Evolutionary conservation across 2,329 filamentous ascomycete species (phyloP).

Genomic region (Calonectria pauciramosa): DNA sequence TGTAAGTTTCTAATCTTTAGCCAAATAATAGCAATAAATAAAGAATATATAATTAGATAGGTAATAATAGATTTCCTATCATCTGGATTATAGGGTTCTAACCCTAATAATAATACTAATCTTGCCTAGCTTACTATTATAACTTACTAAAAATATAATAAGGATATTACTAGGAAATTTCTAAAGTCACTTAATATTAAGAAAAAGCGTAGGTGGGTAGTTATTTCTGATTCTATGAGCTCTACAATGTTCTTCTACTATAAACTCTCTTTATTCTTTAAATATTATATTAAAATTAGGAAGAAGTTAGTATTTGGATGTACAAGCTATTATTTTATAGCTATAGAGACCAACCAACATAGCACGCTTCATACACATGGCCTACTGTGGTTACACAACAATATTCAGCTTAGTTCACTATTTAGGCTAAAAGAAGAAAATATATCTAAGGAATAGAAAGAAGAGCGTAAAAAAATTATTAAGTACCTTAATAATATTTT

Average conservation of each 20-base stretch:
- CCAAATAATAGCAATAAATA: too few relatives aligned
- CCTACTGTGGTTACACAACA: slow-evolving; percentile 8
- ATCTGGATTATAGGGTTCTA: too few relatives aligned
- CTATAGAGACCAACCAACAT: not conserved
- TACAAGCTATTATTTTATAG: not conserved
- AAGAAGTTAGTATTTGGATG: not conserved
- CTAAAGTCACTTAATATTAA: slow-evolving; percentile 3
- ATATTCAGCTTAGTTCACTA: not conserved
- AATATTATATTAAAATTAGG: not conserved
- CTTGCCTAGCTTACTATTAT: not conserved
- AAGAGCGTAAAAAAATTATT: not conserved
- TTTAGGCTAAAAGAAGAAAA: not conserved
- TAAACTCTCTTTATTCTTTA: not conserved
- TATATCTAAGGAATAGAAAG: not conserved
- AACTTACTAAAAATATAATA: slow-evolving; percentile 4
- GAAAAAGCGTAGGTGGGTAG: not conserved
- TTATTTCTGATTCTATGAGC: slow-evolving; percentile 13
- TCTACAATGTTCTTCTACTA: slow-evolving; percentile 16
- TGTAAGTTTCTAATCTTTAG: too few relatives aligned
- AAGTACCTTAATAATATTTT: slow-evolving; percentile 15
- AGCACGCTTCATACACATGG: not conserved
- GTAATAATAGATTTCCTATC: too few relatives aligned
- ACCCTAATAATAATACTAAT: slow-evolving; percentile 18
- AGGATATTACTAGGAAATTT: not conserved
- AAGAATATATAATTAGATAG: too few relatives aligned